Evolutionary conservation across 305 asterid genomes (phyloP).

Genomic region (Ilex paraguariensis): DNA sequence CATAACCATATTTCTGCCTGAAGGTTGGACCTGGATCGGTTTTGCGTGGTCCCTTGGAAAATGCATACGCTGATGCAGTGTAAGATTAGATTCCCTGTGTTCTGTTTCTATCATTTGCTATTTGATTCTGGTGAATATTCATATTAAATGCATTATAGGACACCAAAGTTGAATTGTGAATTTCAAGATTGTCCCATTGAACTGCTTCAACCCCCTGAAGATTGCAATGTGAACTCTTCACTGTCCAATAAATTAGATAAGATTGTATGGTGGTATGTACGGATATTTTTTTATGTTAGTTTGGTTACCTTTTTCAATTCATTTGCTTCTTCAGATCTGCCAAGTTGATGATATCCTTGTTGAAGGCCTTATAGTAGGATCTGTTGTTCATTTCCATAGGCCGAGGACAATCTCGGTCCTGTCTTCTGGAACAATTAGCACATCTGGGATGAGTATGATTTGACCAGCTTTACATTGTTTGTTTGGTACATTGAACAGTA

Average conservation of each 20-base stretch:
- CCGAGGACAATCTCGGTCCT: conserved; percentile 73
- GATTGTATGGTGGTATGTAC: conserved; percentile 1
- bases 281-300: conserved; percentile 10
- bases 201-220: conserved; percentile 96
- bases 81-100: conserved; percentile 40
- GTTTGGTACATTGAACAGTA: too few relatives aligned
- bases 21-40: conserved; percentile 95
- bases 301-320: conserved; percentile 6
- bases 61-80: conserved; percentile 71
- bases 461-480: too few relatives aligned
- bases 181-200: conserved; percentile 74
- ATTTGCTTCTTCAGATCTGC: conserved; percentile 57
- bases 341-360: conserved; percentile 98
- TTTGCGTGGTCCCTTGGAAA: conserved; percentile 87
- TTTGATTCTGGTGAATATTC: conserved; percentile 12
- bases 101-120: not conserved
- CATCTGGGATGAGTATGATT: conserved; percentile 89
- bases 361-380: conserved; percentile 91
- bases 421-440: conserved; percentile 79
- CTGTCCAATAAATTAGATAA: conserved; percentile 42
- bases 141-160: conserved; percentile 37
- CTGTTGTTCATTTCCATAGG: conserved; percentile 97
- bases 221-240: conserved; percentile 98
- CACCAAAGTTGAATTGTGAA: conserved; percentile 71
- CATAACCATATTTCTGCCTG: conserved; percentile 3